Conservation (phyloP, 2,329 filamentous ascomycete species). For the Fusarium sarcochroum region DNA sequence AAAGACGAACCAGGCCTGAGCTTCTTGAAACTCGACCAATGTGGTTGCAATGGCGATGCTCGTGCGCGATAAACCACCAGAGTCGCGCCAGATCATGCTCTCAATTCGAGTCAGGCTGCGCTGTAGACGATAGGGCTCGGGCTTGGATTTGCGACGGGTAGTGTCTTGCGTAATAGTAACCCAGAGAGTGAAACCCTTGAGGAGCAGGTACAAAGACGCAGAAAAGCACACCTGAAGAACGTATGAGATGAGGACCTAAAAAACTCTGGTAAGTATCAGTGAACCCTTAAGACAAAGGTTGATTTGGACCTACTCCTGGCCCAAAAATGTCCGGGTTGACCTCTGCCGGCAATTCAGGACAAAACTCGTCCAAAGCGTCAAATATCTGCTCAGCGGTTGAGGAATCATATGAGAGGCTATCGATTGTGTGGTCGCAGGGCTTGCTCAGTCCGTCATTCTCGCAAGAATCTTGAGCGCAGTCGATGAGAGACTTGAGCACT, state of each 20-base stretch:
- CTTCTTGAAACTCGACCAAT: slow-evolving; percentile 58
- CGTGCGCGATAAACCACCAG: slow-evolving; percentile 54
- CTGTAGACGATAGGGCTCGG: slow-evolving; percentile 45
- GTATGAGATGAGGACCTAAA: slow-evolving; percentile 57
- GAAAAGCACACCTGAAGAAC: slow-evolving; percentile 56
- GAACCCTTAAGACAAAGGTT: neutral
- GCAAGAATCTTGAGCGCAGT: slow-evolving; percentile 55
- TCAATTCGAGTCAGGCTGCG: slow-evolving; percentile 54
- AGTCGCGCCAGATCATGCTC: slow-evolving; percentile 56
- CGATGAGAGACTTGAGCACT: slow-evolving; percentile 52
- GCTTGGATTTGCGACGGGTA: slow-evolving; percentile 33
- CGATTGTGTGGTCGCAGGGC: slow-evolving; percentile 51
- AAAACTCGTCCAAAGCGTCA: slow-evolving; percentile 54
- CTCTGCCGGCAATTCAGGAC: slow-evolving; percentile 54
- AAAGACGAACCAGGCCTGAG: slow-evolving; percentile 58
- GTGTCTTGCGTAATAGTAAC: slow-evolving; percentile 52
- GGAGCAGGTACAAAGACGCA: slow-evolving; percentile 51
- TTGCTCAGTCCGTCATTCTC: slow-evolving; percentile 52
- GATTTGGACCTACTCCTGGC: slow-evolving; percentile 51
- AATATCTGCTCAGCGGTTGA: slow-evolving; percentile 52
- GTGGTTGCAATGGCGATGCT: slow-evolving; percentile 58
- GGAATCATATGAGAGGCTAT: slow-evolving; percentile 40
- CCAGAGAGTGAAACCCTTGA: slow-evolving; percentile 55
- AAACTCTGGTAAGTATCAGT: slow-evolving; percentile 16
- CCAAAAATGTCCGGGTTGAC: slow-evolving; percentile 59